Evolutionary conservation across 2,329 filamentous ascomycete genomes (phyloP), one percentile per base, ranked within the genome.

Genomic region (Achaetomium macrosporum): DNA sequence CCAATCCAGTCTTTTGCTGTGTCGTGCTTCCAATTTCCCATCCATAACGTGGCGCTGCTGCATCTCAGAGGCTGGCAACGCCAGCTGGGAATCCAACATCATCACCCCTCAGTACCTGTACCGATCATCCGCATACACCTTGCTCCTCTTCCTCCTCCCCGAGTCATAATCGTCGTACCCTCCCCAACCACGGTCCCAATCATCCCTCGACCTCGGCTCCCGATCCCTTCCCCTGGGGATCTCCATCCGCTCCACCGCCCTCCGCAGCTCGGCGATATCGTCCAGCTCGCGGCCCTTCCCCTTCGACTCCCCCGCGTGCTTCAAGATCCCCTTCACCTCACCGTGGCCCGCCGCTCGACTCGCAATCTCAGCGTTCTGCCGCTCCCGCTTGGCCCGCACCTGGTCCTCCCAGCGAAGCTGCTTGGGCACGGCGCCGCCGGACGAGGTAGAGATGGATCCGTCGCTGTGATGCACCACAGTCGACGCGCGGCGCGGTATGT

Each of bases 381-480:
- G 39, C 42, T 54, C 58, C 10, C 57, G 57, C 53, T 46, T 51
- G 43, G 42, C 60, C 52, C 54, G 54, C 57, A 64, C 53, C 48
- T 67, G 55, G 56, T 68, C 66, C 39, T 65, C 64, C 61, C 63
- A 66, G 11, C 63, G 61, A 16, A 67, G 58, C 29, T 63, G 57
- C 56, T 66, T 66, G 49, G 43, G 52, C 51, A 49, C 56, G 29
- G 30, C 19, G 29, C 10, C n/a, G 30, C 20, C 40, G 36, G 31
- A 43, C 30, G 47, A 42, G 11, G 53, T 37, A 6, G 55, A 42
- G 30, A 45, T 30, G 51, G 56, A 51, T n/a, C 53, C 53, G 37
- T 56, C 51, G 47, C 47, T 44, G 46, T 52, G 36, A 53, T 59
- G 55, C 6, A 59, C 48, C 59, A 66, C 48, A 53, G 61, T 47